Base-by-base conservation (phyloP, 306 rosid species). In the Gleditsia sinensis region DNA sequence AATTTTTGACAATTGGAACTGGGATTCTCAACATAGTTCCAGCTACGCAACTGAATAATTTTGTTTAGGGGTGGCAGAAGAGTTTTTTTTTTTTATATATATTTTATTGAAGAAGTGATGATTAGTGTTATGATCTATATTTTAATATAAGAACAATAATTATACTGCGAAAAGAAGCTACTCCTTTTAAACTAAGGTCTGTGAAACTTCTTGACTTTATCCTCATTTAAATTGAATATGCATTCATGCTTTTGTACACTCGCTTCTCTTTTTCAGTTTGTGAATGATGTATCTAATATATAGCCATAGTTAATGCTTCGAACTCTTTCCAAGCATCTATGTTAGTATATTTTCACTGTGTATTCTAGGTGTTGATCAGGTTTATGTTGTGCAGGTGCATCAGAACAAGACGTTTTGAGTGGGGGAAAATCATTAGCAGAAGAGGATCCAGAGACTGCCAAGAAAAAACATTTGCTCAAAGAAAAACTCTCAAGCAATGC, bases 401-500 rank as follows among this genome's bases (percentile, higher is more conserved):
- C 53, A 9, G 82, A 81, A 9, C 88, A 59, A 54, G 76, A 75
- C 49, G 67, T 51, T 33, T 61, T 76, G 34, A 68, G 76, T 53
- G 79, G 79, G 71, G 88, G 27, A 14, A 49, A 36, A 24, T 48
- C 39, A 48, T 43, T 56, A 25, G 67, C 57, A 8, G 60, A 57
- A 16, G 88, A 72, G 69, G 89, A 80, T 71, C 82, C 84, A 39
- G 90, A 84, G 83, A 71, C 74, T 42, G 83, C 79, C n/a, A 74
- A 76, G 81, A 90, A 89, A 79, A 64, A 83, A 39, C 88, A 46
- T 25, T 55, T 93, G 72, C 83, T 90, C 21, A 83, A 83, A 17
- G 96, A 86, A 4, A 90, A 88, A 80, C 67, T 86, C 60, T 76
- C 93, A 12, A 75, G 79, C 66, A 93, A 93, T 78, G 76, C 72